Percentiles rank a stretch among this genome's conserved stretches.
Conservation (phyloP, 768 basidiomycete species). For the Rhizopogon roseolus region DNA sequence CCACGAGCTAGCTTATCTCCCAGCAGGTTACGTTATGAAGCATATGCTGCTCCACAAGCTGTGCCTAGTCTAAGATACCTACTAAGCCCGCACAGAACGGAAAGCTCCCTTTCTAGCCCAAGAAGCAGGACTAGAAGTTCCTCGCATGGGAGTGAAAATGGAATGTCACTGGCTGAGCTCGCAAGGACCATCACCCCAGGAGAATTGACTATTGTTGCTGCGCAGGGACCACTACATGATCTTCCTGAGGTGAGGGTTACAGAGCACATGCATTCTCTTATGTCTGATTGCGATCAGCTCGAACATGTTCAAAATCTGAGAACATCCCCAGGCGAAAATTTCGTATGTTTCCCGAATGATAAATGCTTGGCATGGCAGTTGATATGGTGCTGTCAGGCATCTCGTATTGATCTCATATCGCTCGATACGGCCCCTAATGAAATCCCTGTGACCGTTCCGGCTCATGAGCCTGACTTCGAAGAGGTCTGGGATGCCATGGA, state of each 20-base stretch:
- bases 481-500: constrained; percentile 51
- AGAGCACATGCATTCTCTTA: background rate
- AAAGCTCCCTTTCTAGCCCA: constrained; percentile 33
- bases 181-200: constrained; percentile 25
- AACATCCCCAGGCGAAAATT: constrained; percentile 9
- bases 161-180: constrained; percentile 20
- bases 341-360: constrained; percentile 11
- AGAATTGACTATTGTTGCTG: constrained; percentile 24
- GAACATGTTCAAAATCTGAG: background rate
- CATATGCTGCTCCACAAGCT: constrained; percentile 61
- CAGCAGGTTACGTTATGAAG: constrained; percentile 59
- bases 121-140: constrained; percentile 27
- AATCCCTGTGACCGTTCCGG: constrained; percentile 30
- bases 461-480: constrained; percentile 43
- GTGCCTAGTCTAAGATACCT: constrained; percentile 38
- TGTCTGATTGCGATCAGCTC: constrained; percentile 2
- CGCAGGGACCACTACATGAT: constrained; percentile 9
- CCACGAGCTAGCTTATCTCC: constrained; percentile 25
- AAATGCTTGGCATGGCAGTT: constrained; percentile 4
- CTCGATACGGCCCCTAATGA: constrained; percentile 68
- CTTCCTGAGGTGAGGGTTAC: constrained; percentile 13
- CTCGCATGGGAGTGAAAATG: constrained; percentile 19
- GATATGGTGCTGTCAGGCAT: constrained; percentile 22
- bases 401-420: constrained; percentile 57
- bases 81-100: constrained; percentile 24